These are phyloP conservation scores for Lasiodiplodia gonubiensis DNA, from an alignment of 2,329 filamentous ascomycete species.

Conservation along the genomic window DNA sequence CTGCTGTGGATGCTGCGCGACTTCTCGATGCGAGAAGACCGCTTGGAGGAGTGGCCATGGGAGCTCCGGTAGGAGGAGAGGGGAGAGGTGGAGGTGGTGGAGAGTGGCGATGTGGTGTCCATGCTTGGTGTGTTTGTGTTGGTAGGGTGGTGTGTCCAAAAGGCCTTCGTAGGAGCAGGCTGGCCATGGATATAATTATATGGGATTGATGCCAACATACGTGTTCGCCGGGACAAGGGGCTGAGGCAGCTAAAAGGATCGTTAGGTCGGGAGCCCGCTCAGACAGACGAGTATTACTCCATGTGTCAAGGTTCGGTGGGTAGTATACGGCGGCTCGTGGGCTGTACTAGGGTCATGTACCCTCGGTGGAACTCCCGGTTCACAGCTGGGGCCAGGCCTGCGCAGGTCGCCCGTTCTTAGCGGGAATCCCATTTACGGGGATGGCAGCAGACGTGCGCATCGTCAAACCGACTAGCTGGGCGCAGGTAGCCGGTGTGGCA, in stretches of 20 bases:
- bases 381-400: slow-evolving; percentile 27
- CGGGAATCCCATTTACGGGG: slow-evolving; percentile 29
- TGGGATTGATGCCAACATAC: slow-evolving; percentile 27
- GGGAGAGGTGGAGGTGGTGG: slow-evolving; percentile 27
- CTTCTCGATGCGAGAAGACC: slow-evolving; percentile 47
- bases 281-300: slow-evolving; percentile 29
- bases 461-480: slow-evolving; percentile 29
- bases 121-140: slow-evolving; percentile 32
- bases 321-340: slow-evolving; percentile 30
- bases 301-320: slow-evolving; percentile 29
- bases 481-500: slow-evolving; percentile 38
- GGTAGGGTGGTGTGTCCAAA: slow-evolving; percentile 23
- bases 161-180: slow-evolving; percentile 7
- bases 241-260: slow-evolving; percentile 28
- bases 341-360: slow-evolving; percentile 28
- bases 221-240: slow-evolving; percentile 28
- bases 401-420: slow-evolving; percentile 28
- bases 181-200: slow-evolving; percentile 24
- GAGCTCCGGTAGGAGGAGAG: slow-evolving; percentile 38
- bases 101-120: slow-evolving; percentile 36
- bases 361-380: slow-evolving; percentile 29
- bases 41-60: slow-evolving; percentile 32
- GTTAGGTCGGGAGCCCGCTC: slow-evolving; percentile 28
- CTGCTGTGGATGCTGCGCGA: slow-evolving; percentile 48
- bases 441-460: slow-evolving; percentile 29